Evolutionary conservation across 805 yeast species (phyloP).

Genomic region (Candida krabiensis): DNA sequence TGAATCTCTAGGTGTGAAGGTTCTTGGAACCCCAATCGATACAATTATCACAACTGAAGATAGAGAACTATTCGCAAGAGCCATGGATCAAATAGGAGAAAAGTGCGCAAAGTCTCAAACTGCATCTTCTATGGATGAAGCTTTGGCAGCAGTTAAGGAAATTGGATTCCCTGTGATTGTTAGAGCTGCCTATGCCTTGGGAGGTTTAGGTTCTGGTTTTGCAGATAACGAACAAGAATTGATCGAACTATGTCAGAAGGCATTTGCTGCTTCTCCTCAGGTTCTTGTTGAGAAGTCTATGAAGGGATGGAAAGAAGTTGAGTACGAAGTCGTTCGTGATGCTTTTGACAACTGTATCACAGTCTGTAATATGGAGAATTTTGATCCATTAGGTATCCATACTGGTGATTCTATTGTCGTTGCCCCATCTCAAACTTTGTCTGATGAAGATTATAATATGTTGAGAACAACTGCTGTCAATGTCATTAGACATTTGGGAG

Average conservation of each 20-base stretch:
- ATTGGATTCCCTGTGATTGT: conserved; percentile 95
- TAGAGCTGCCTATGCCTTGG: conserved; percentile 95
- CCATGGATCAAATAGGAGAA: conserved; percentile 93
- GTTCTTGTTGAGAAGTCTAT: conserved; percentile 92
- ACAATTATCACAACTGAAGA: conserved; percentile 98
- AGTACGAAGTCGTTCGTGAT: conserved; percentile 98
- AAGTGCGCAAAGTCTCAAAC: conserved; percentile 94
- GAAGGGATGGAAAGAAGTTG: conserved; percentile 99
- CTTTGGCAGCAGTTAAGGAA: conserved; percentile 76
- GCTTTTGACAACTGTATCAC: conserved; percentile 97
- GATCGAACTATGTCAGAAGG: conserved; percentile 80
- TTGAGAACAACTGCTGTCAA: conserved; percentile 96
- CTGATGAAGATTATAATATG: conserved; percentile 98
- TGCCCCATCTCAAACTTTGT: conserved; percentile 96
- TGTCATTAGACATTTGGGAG: conserved; percentile 95
- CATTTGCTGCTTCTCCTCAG: conserved; percentile 95
- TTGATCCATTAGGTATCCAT: conserved; percentile 97
- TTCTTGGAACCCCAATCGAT: conserved; percentile 93
- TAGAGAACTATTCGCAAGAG: conserved; percentile 90
- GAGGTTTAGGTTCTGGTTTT: conserved; percentile 98
- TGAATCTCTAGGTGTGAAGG: conserved; percentile 87
- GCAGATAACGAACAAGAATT: conserved; percentile 86
- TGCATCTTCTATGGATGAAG: conserved; percentile 77
- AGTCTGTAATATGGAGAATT: conserved; percentile 98
- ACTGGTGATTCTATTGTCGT: conserved; percentile 99